Conservation (phyloP, 1,284 basidiomycete genomes). For the Laetiporus sulphureus region DNA sequence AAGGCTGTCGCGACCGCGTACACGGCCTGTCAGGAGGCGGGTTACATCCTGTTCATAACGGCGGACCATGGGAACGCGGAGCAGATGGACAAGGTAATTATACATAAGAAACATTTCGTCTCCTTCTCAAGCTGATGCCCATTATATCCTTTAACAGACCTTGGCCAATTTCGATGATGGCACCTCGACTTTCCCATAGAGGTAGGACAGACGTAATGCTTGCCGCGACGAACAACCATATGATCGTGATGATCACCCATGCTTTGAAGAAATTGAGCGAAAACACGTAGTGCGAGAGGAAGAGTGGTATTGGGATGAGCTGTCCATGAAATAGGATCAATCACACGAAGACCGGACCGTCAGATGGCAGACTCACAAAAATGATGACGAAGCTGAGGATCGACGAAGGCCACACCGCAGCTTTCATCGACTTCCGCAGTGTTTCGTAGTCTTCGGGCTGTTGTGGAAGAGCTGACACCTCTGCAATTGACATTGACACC, state of each 20-base stretch:
- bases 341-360: neutral
- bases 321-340: neutral
- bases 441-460: constrained; percentile 2
- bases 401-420: constrained; percentile 1
- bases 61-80: too few relatives aligned
- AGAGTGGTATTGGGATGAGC: constrained; percentile 8
- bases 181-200: constrained; percentile 4
- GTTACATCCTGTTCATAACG: too few relatives aligned
- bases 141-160: constrained; percentile 3
- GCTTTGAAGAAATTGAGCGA: constrained; percentile 9
- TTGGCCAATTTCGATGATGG: constrained; percentile 1
- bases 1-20: too few relatives aligned
- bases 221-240: constrained; percentile 6
- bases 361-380: neutral
- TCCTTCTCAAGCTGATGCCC: too few relatives aligned
- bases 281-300: constrained; percentile 8
- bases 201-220: constrained; percentile 4
- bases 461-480: too few relatives aligned
- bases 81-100: too few relatives aligned
- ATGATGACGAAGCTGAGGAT: constrained; percentile 2
- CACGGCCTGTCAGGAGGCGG: too few relatives aligned
- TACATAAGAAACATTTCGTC: too few relatives aligned
- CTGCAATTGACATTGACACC: neutral
- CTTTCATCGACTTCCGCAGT: neutral
- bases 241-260: constrained; percentile 7